phyloP scores from a whole-genome alignment of 2,329 filamentous ascomycete genomes.

The Neofusicoccum laricinum region DNA sequence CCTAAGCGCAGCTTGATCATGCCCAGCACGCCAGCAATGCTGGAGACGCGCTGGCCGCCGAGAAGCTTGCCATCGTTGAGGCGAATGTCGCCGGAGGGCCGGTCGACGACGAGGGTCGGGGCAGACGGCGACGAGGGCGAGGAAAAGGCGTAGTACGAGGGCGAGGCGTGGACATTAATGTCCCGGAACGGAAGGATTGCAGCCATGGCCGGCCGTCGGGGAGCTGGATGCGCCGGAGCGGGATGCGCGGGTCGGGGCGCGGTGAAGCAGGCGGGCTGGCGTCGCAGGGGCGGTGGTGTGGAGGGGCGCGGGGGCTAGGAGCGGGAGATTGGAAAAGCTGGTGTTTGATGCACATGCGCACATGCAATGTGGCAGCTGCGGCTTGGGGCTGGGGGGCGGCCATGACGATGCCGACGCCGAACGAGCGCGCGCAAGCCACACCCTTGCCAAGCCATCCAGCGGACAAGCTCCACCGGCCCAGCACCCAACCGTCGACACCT shows the following conservation, averaged over 20 bases:
- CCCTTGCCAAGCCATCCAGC: slow-evolving; percentile 16
- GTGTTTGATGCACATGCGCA: slow-evolving; percentile 13
- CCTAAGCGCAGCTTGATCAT: slow-evolving; percentile 91
- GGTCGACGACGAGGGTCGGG: slow-evolving; percentile 82
- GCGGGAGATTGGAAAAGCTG: slow-evolving; percentile 7
- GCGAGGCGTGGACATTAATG: slow-evolving; percentile 92
- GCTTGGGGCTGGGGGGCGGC: neutral
- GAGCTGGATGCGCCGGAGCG: neutral
- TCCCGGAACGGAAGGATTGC: slow-evolving; percentile 76
- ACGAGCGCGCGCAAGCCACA: slow-evolving; percentile 11
- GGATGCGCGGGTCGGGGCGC: neutral
- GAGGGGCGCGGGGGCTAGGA: slow-evolving; percentile 2
- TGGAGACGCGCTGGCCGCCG: slow-evolving; percentile 80
- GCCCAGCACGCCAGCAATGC: slow-evolving; percentile 90
- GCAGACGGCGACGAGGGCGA: slow-evolving; percentile 91
- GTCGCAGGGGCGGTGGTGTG: neutral
- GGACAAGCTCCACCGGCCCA: slow-evolving; percentile 14
- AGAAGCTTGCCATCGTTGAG: slow-evolving; percentile 76
- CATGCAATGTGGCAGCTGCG: neutral
- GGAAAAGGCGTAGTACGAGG: slow-evolving; percentile 92
- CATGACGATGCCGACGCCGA: slow-evolving; percentile 8
- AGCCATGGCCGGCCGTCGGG: slow-evolving; percentile 40
- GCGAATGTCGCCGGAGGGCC: slow-evolving; percentile 86
- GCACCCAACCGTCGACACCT: slow-evolving; percentile 13
- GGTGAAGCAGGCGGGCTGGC: neutral